phyloP scores from a whole-genome alignment of 129 eudicot species.

The Escallonia herrerae region DNA sequence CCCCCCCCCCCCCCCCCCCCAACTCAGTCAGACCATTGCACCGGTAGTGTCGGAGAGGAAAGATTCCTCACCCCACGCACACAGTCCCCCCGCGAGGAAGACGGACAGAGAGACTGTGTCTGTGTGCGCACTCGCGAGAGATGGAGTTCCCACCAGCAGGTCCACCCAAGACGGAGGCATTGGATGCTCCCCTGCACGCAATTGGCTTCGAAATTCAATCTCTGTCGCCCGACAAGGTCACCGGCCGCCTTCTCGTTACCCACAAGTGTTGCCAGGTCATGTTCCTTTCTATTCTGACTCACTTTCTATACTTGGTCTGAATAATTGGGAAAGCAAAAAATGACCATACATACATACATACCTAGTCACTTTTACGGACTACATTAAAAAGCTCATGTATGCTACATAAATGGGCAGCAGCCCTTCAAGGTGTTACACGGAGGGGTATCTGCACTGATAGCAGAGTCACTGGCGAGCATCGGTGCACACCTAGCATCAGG shows the following conservation, averaged over 20 bases:
- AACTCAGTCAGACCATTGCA: no score
- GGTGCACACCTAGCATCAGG: constrained; percentile 87
- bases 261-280: constrained; percentile 61
- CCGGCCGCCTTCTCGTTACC: constrained; percentile 66
- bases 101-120: no score
- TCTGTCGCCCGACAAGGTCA: constrained; percentile 46
- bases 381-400: no score
- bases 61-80: no score
- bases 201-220: constrained; percentile 60
- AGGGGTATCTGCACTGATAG: constrained; percentile 86
- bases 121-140: no score
- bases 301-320: not conserved
- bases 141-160: not conserved
- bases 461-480: constrained; percentile 75
- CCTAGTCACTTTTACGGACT: no score
- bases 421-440: constrained; percentile 91
- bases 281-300: no score
- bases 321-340: no score
- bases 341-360: no score
- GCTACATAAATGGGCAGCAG: constrained; percentile 15
- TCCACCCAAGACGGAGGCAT: constrained; percentile 35
- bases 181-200: constrained; percentile 61
- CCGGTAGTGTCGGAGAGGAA: no score
- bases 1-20: no score
- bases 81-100: no score